Conservation (phyloP, 306 rosid species). For the Sindora glabra region DNA sequence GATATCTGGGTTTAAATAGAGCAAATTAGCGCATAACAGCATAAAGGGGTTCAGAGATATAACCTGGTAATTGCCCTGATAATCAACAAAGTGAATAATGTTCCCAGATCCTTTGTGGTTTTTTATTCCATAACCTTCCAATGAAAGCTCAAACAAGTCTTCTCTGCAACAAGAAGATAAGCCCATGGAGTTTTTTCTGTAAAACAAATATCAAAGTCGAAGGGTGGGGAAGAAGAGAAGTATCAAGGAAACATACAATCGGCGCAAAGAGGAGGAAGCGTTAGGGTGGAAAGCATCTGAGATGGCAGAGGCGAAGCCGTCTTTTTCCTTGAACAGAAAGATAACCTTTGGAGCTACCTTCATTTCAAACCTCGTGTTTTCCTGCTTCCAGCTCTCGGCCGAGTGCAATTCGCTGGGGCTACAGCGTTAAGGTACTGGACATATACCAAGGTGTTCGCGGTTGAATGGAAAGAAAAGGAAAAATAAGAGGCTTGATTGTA, state of each 20-base stretch:
- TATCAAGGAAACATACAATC: constrained; percentile 22
- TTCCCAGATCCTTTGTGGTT: constrained; percentile 56
- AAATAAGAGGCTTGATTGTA: too few species aligned
- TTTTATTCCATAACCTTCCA: constrained; percentile 60
- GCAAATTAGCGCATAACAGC: background rate
- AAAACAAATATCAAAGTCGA: background rate
- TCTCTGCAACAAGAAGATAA: constrained; percentile 31
- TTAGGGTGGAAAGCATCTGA: constrained; percentile 38
- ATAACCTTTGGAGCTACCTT: constrained; percentile 45
- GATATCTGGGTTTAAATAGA: too few species aligned
- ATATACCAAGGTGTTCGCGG: too few species aligned
- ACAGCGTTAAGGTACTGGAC: too few species aligned
- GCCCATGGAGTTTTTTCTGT: background rate
- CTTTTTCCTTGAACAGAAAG: constrained; percentile 48
- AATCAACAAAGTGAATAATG: constrained; percentile 48
- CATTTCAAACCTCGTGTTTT: too few species aligned
- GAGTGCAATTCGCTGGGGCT: too few species aligned
- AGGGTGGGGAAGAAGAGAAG: background rate
- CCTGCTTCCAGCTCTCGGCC: too few species aligned
- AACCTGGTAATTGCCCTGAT: constrained; percentile 47
- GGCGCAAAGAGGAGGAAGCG: constrained; percentile 30
- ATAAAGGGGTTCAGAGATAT: background rate
- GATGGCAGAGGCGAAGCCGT: constrained; percentile 58
- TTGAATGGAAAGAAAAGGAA: too few species aligned
- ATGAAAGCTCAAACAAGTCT: constrained; percentile 46